phyloP scores from a whole-genome alignment of 208 protist genomes.

The Crithidia sp. region DNA sequence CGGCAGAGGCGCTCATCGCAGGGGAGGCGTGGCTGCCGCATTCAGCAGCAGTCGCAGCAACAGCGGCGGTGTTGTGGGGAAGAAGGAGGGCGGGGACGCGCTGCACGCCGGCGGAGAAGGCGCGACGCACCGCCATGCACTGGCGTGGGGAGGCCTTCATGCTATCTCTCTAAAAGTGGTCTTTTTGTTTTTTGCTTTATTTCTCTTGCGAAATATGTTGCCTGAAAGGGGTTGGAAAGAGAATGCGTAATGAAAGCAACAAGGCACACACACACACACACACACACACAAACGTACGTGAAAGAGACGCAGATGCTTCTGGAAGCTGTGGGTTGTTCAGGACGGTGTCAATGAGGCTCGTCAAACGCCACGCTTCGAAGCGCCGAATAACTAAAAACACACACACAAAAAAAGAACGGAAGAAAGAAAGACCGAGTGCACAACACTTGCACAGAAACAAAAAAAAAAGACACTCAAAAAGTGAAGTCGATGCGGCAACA shows the following conservation, averaged over 20 bases:
- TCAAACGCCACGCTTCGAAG: no score
- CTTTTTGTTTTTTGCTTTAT: background rate
- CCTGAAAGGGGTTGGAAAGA: no score
- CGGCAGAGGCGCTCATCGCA: conserved; percentile 1
- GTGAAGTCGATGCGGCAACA: no score
- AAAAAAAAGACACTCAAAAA: background rate
- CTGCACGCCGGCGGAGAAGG: background rate
- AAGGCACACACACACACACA: no score
- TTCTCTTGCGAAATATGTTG: background rate
- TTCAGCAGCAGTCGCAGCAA: background rate
- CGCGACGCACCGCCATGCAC: conserved; percentile 4
- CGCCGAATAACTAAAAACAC: no score
- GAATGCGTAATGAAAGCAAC: no score
- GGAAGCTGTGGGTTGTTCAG: no score
- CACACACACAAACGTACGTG: conserved; percentile 12
- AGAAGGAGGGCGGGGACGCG: background rate
- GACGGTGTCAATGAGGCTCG: no score
- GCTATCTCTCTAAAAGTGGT: background rate
- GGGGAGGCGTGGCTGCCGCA: background rate
- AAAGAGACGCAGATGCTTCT: no score
- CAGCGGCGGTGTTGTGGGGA: background rate
- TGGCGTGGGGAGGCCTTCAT: conserved; percentile 1
- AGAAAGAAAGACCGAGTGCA: no score
- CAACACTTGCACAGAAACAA: background rate
- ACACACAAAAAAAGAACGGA: no score